Conservation (phyloP, 768 basidiomycete species). For the Phylloporus scabripes region DNA sequence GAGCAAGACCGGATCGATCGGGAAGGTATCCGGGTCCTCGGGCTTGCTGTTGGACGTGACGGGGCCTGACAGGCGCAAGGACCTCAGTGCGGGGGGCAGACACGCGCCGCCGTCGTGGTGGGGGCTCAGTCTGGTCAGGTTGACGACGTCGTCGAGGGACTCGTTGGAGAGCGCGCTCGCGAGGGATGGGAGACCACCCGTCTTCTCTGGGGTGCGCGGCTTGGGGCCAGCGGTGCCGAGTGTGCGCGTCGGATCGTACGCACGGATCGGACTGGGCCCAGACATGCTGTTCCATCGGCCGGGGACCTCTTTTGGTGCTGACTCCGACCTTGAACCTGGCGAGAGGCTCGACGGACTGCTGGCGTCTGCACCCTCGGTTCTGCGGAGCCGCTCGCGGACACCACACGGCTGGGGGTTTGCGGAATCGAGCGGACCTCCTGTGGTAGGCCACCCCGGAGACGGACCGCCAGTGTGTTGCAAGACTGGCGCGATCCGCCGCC, state of each 20-base stretch:
- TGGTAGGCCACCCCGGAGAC: conserved; percentile 15
- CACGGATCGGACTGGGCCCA: not conserved
- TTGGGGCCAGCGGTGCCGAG: not conserved
- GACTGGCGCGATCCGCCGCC: not conserved
- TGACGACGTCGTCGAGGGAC: conserved; percentile 11
- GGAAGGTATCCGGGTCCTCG: conserved; percentile 3
- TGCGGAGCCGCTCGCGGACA: not conserved
- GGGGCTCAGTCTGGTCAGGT: conserved; percentile 4
- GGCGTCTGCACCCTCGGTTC: not conserved
- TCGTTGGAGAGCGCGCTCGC: conserved; percentile 16
- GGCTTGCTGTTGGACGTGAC: not conserved
- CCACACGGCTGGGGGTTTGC: conserved; percentile 15
- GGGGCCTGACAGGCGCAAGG: conserved; percentile 16
- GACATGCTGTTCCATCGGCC: conserved; percentile 3
- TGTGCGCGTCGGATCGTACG: not conserved
- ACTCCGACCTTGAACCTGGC: not conserved
- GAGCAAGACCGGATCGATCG: conserved; percentile 28
- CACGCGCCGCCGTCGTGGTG: conserved; percentile 1
- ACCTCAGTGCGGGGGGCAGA: conserved; percentile 21
- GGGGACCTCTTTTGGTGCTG: not conserved
- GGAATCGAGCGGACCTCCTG: conserved; percentile 26
- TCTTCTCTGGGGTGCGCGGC: not conserved
- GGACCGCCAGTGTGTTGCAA: not conserved
- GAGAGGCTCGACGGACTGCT: not conserved
- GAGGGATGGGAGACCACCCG: conserved; percentile 11